phyloP scores from a whole-genome alignment of 441 rosid species.

The Syzygium syzygioides region DNA sequence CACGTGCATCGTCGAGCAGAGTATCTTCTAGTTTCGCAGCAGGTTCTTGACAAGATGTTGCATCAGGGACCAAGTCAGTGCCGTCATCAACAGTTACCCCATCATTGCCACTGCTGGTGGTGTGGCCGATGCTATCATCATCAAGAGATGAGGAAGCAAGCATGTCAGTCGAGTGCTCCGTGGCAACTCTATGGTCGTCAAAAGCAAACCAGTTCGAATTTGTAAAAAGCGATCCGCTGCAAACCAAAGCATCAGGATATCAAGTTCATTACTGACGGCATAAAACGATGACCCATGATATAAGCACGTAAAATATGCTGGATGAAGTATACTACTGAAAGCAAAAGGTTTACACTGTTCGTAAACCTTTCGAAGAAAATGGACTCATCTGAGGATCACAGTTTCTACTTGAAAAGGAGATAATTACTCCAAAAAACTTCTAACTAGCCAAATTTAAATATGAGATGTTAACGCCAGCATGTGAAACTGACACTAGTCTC shows the following conservation, averaged over 20 bases:
- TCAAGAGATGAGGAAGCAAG: constrained; percentile 60
- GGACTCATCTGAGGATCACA: background rate
- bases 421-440: background rate
- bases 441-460: background rate
- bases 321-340: background rate
- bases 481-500: background rate
- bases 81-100: constrained; percentile 21
- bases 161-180: constrained; percentile 42
- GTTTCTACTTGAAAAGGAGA: constrained; percentile 1
- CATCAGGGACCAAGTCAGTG: constrained; percentile 41
- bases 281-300: background rate
- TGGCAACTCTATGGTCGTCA: constrained; percentile 61
- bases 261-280: background rate
- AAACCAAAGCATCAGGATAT: background rate
- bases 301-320: background rate
- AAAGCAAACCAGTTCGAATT: constrained; percentile 94
- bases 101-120: background rate
- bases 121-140: constrained; percentile 28
- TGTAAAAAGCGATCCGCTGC: constrained; percentile 78
- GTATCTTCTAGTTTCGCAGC: constrained; percentile 33
- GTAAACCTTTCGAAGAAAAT: background rate
- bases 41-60: constrained; percentile 34
- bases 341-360: background rate
- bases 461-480: background rate
- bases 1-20: constrained; percentile 15